Percentiles rank a stretch among this genome's conserved stretches.
Conservation (phyloP, 2,329 filamentous ascomycete species). For the Coniosporium tulheliwenetii region DNA sequence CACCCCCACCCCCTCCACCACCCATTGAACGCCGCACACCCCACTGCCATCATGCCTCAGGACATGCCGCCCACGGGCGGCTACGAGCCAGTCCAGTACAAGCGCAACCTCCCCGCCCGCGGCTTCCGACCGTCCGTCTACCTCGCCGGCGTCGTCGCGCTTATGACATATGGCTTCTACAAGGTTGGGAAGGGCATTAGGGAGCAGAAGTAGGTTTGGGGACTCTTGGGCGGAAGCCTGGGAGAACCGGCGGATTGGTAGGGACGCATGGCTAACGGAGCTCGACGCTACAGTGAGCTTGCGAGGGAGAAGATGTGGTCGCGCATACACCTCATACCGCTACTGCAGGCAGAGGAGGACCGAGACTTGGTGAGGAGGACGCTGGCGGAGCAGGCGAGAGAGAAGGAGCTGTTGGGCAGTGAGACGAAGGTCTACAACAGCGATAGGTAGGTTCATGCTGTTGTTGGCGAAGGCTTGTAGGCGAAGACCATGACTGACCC, state of each 20-base stretch:
- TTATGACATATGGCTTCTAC: constrained; percentile 89
- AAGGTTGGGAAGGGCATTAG: constrained; percentile 66
- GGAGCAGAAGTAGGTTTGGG: constrained; percentile 66
- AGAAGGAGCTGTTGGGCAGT: constrained; percentile 77
- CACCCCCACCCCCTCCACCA: constrained; percentile 2
- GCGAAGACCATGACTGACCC: constrained; percentile 3
- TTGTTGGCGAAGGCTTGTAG: background rate
- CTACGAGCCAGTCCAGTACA: constrained; percentile 95
- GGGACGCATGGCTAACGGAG: constrained; percentile 3
- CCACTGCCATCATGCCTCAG: constrained; percentile 62
- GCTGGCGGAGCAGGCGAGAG: constrained; percentile 72
- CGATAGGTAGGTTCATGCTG: constrained; percentile 50
- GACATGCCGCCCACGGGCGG: constrained; percentile 93
- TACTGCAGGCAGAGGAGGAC: constrained; percentile 93
- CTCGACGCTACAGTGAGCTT: constrained; percentile 52
- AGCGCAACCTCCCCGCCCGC: constrained; percentile 85
- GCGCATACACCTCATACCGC: constrained; percentile 82
- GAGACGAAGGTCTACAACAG: constrained; percentile 76
- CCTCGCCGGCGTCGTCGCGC: constrained; percentile 56
- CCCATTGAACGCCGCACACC: background rate
- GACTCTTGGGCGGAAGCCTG: background rate
- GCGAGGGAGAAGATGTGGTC: constrained; percentile 97
- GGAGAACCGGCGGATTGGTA: background rate
- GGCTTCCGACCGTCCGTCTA: constrained; percentile 77
- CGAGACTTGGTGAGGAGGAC: constrained; percentile 81